Evolutionary conservation across 495 filamentous ascomycete genomes (phyloP), one percentile per base, ranked within the genome.

Genomic region (Sphaerosporella brunnea): DNA sequence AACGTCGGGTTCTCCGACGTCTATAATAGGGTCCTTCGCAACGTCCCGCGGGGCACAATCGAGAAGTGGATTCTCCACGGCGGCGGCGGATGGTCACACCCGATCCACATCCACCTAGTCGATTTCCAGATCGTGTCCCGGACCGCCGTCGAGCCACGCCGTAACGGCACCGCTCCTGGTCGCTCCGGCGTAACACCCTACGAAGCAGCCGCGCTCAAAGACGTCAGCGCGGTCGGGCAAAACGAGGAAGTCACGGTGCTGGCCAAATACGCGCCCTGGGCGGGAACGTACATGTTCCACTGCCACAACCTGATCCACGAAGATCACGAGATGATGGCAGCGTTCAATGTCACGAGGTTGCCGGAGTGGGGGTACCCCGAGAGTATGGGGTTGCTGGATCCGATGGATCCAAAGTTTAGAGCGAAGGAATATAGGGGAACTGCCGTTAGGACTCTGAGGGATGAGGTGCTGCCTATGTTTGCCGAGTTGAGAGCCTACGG

Each of bases 261-360:
- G 0, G 61, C 58, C 3, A 59, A 53, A 52, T 74, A 76, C 53
- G 66, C 64, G 1, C 72, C 72, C 0, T 75, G 68, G 67, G 65
- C 69, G 9, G 72, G 72, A 3, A 58, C 74, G 8, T 75, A 75
- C 62, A 74, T 73, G 72, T 70, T 70, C 52, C 68, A 70, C 47
- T 72, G 69, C 63, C 73, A 77, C 59, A 76, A 77, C 48, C 54
- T 73, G 18, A 63, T 76, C 38, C 73, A 77, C 51, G 73, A 76
- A 53, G 73, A 77, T 50, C 69, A 77, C 53, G 73, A 71, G 41
- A 77, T 77, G 73, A 75, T 76, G 73, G 73, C 67, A 0, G 73
- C 72, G 5, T 77, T 77, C 57, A 76, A 77, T 45, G 68, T 73
- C 30, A 69, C 69, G 3, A 26, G 43, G 7, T 62, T 74, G 0